phyloP scores from a whole-genome alignment of 164 flowering plant genomes.

The Berberis vulgaris region DNA sequence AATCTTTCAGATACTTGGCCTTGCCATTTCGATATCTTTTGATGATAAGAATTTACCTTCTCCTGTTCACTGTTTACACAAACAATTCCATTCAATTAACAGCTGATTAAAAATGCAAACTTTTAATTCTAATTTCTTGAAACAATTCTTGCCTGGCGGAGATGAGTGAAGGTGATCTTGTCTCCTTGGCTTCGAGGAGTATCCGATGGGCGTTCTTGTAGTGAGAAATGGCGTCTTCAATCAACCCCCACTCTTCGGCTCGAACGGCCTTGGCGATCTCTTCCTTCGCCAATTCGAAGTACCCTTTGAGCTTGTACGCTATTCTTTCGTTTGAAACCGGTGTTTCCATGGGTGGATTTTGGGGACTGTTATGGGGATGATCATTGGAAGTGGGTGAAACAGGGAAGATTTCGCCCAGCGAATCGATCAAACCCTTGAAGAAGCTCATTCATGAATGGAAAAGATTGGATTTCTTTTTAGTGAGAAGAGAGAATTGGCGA shows the following conservation, averaged over 20 bases:
- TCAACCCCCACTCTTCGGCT: conserved; percentile 94
- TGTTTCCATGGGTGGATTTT: conserved; percentile 35
- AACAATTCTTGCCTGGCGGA: conserved; percentile 33
- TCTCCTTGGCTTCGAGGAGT: conserved; percentile 62
- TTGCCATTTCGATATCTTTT: conserved; percentile 86
- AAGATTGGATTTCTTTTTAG: too few species aligned
- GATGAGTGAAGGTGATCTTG: conserved; percentile 54
- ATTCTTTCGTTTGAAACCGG: conserved; percentile 54
- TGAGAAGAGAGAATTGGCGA: too few species aligned
- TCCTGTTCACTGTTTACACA: conserved; percentile 52
- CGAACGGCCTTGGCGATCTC: conserved; percentile 88
- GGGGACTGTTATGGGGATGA: not conserved
- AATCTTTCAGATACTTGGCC: conserved; percentile 79
- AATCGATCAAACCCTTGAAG: conserved; percentile 30
- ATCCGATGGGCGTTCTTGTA: conserved; percentile 67
- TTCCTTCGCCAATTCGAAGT: conserved; percentile 80
- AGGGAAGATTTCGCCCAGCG: conserved; percentile 43
- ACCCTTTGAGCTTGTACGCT: conserved; percentile 84
- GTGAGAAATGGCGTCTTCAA: conserved; percentile 69
- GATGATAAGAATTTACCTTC: conserved; percentile 77
- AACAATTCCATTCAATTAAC: not conserved
- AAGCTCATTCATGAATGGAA: too few species aligned
- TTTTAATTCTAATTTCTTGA: not conserved
- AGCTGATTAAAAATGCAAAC: not conserved
- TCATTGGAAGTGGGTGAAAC: conserved; percentile 14